Conservation (phyloP, 345 rosid genomes). For the Cardamine resedifolia region DNA sequence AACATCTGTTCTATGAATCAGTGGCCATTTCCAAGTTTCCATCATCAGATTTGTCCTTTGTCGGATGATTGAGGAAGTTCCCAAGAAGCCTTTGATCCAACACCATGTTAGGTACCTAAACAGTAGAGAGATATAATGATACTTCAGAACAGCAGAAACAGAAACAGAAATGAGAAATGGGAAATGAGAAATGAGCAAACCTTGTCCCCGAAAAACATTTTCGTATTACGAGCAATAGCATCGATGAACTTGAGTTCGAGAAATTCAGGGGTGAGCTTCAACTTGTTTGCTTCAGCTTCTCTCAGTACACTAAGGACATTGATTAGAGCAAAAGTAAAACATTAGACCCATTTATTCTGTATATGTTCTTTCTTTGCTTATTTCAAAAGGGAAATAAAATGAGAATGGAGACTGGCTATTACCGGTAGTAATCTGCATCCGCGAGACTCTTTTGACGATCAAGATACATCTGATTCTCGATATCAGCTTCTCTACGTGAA, state of each 20-base stretch:
- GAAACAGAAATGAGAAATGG: background rate
- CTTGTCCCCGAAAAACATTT: conserved; percentile 90
- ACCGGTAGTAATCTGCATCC: conserved; percentile 88
- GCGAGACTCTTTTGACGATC: conserved; percentile 80
- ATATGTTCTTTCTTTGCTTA: background rate
- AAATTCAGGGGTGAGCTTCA: conserved; percentile 87
- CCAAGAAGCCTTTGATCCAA: conserved; percentile 87
- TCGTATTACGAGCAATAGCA: conserved; percentile 81
- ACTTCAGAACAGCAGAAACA: conserved; percentile 18
- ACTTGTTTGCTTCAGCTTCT: conserved; percentile 92
- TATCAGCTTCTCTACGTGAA: conserved; percentile 70
- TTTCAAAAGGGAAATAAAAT: background rate
- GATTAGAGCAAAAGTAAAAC: conserved; percentile 7
- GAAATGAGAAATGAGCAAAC: conserved; percentile 28
- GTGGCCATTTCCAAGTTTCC: conserved; percentile 26
- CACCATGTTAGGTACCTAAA: conserved; percentile 80
- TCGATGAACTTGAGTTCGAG: conserved; percentile 88
- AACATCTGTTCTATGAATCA: conserved; percentile 27
- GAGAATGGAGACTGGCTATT: conserved; percentile 5
- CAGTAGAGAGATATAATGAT: conserved; percentile 4
- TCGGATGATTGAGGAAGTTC: conserved; percentile 50
- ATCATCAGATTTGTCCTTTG: conserved; percentile 25
- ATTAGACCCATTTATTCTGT: background rate
- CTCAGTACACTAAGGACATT: conserved; percentile 49
- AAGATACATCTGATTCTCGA: conserved; percentile 75